Evolutionary conservation across 345 rosid genomes (phyloP), one percentile per base, ranked within the genome.

Genomic region (Carallia pectinifolia): DNA sequence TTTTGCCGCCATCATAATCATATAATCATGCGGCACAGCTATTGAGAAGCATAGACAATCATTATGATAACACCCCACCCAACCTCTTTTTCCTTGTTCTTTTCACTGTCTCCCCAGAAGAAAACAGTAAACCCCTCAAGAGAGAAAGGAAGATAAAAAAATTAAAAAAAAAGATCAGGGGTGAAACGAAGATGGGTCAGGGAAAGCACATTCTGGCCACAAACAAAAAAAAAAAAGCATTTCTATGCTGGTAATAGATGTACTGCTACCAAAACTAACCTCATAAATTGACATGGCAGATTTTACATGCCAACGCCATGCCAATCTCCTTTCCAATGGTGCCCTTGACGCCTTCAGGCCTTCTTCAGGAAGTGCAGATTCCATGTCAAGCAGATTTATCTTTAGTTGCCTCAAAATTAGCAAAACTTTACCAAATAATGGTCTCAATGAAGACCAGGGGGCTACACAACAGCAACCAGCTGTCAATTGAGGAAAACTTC

Each of bases 301-400:
- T 82, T 92, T 95, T 48, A 92, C 92, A 84, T 82, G 84, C 34
- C 82, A 77, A 77, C 91, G 92, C 99, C 97, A 92, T 54, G 93
- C 86, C 83, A 84, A 76, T 77, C 99, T 85, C 77, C 86, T 81
- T 36, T 83, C 85, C 53, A 80, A 54, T 54, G 76, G 70, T 44
- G 88, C 83, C 77, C 80, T 95, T 50, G 99, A 85, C 61, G 88
- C 84, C 76, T 84, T 85, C 74, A 95, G 61, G 75, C 89, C 86
- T 77, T 85, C 92, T 81, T 85, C 92, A 81, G 88, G 80, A 62
- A 95, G 84, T 55, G 90, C 97, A 71, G 92, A 94, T 71, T 90
- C 97, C 86, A 95, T 92, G 83, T 95, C 99, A 70, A 95, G 93
- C 81, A 95, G 83, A 84, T 77, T 83, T 75, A 83, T 82, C 87